Evolutionary conservation across 208 protist genomes (phyloP), one percentile per base, ranked within the genome.

Genomic region (Trypanosoma grayi): DNA sequence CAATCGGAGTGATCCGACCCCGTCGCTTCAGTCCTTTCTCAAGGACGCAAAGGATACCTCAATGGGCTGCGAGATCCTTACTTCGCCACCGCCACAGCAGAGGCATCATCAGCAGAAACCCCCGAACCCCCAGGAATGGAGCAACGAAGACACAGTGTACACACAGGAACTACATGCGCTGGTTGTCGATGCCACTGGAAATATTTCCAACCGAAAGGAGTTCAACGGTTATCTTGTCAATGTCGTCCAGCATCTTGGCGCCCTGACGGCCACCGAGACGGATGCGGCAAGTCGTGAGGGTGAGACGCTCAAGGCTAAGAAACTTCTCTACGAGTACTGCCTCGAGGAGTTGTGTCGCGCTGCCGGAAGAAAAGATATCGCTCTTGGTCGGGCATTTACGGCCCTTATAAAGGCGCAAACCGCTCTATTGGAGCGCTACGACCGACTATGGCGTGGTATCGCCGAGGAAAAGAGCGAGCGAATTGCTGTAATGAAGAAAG

Each of bases 301-400:
- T n/a, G 84, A 93, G 51, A 66, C 85, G 25, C 80, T 92, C 45
- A 93, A 93, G 74, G 82, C 81, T 20, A 79, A 73, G 31, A 70
- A 73, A 1, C 59, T 93, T 11, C 54, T 95, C 34, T 77, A 79
- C 58, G 81, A 93, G 67, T 95, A 84, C 67, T 92, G 84, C 73
- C 70, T 84, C 22, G 79, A 82, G 14, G 70, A 76, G 22, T 70
- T 77, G 5, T 72, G 67, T 30, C 63, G 47, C 31, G 30, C 63
- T 34, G 70, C 81, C 28, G 56, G 67, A 11, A 52, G 69, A 30
- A 61, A 68, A n/a, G 62, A 90, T 31, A 45, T 72, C 25, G 62
- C 43, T 3, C 53, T 87, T 2, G 75, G 64, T 8, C 61, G 40
- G 25, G 69, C 54, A n/a, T 67, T 92, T 25, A 47, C 57, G 33